Evolutionary conservation across 2,329 filamentous ascomycete species (phyloP).

Genomic region (Delphinella strobiligena): DNA sequence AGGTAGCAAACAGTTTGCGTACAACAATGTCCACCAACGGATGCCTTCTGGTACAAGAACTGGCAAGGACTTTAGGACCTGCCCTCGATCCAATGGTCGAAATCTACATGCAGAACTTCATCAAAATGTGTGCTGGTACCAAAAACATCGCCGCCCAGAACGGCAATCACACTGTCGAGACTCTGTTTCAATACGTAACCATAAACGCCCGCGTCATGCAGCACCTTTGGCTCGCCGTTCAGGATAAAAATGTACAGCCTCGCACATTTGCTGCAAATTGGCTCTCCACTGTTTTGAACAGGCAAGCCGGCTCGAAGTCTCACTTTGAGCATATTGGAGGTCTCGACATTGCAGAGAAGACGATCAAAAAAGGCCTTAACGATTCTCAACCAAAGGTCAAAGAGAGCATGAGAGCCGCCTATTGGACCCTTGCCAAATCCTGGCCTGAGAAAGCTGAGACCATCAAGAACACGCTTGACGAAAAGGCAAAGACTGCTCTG

Average conservation of each 20-base stretch:
- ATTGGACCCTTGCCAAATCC: constrained; percentile 67
- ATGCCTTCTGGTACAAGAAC: constrained; percentile 72
- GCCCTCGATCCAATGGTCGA: constrained; percentile 82
- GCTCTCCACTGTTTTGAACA: constrained; percentile 70
- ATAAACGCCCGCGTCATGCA: constrained; percentile 75
- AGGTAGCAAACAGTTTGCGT: constrained; percentile 68
- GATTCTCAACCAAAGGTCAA: constrained; percentile 86
- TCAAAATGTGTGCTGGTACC: constrained; percentile 79
- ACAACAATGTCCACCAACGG: constrained; percentile 85
- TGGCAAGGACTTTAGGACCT: constrained; percentile 63
- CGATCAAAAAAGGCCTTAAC: constrained; percentile 73
- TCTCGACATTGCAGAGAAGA: constrained; percentile 73
- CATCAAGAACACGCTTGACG: constrained; percentile 67
- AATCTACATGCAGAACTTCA: constrained; percentile 73
- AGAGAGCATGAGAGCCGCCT: constrained; percentile 73
- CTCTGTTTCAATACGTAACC: constrained; percentile 64
- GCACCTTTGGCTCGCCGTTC: constrained; percentile 67
- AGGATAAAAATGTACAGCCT: constrained; percentile 89
- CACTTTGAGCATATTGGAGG: constrained; percentile 78
- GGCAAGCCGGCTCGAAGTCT: constrained; percentile 65
- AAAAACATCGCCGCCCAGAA: constrained; percentile 88
- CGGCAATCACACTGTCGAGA: constrained; percentile 70
- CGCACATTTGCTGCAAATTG: constrained; percentile 68
- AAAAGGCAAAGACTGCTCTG: constrained; percentile 66
- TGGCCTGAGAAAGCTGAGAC: constrained; percentile 74